Evolutionary conservation across 306 rosid genomes (phyloP), one percentile per base, ranked within the genome.

Genomic region (Castanopsis chinensis): DNA sequence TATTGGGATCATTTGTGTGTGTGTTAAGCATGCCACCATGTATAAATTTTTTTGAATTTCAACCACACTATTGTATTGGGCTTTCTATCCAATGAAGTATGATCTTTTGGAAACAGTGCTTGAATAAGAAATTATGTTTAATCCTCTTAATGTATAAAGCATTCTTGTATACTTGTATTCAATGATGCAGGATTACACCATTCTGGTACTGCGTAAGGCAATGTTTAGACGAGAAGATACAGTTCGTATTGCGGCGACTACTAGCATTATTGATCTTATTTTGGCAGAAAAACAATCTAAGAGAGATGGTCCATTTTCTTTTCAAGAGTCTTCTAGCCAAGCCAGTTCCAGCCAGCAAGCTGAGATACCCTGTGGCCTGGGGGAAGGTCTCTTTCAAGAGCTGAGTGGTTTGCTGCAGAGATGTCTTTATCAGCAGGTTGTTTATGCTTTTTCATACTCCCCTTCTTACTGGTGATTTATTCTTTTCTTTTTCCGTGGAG

Each of bases 261-360:
- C 51, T 78, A 86, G 86, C 15, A 56, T 85, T 55, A 82, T 85
- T 72, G 77, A 85, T 65, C 81, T 85, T 18, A 82, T 85, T 60
- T 55, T 81, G 28, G 78, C 72, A 32, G 88, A 85, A 75, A 85
- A 78, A 78, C 80, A 82, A 78, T 82, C 81, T n/a, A 82, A 54
- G 79, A 81, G 52, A 75, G 79, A 82, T 32, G 80, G 75, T 8
- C 32, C 45, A 15, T 70, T 74, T 58, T 64, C 85, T 60, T 78
- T 78, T 63, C 86, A 85, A 78, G 86, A 85, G 74, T 85, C 88
- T 21, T 71, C 88, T 30, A 85, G 86, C 83, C 88, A 85, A 75
- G 88, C 88, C 72, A 79, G 86, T 52, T 60, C 79, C 63, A 85
- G 88, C 80, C 88, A 85, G 77, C 81, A 81, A 75, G 82, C 83